Evolutionary conservation across 768 basidiomycete species (phyloP).

Genomic region (Naganishia friedmannii): DNA sequence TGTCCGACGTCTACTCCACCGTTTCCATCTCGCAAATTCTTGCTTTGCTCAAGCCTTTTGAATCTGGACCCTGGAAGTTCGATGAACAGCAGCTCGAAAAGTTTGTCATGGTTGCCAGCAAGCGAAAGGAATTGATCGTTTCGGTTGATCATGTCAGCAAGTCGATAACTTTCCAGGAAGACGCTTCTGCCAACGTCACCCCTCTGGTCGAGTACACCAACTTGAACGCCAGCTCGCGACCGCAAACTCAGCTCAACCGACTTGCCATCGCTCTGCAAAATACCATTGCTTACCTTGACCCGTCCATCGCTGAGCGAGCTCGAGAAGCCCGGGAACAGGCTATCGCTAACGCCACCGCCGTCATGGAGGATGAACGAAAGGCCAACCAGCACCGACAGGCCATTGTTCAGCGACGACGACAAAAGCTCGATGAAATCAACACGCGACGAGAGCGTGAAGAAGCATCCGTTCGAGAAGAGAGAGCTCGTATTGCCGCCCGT

Average conservation of each 20-base stretch:
- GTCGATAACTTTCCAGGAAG: constrained; percentile 68
- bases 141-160: constrained; percentile 84
- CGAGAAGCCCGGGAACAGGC: constrained; percentile 57
- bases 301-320: constrained; percentile 58
- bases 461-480: constrained; percentile 71
- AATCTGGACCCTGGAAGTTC: constrained; percentile 56
- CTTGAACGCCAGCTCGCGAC: constrained; percentile 50
- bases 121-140: constrained; percentile 78
- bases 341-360: constrained; percentile 56
- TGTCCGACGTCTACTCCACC: constrained; percentile 86
- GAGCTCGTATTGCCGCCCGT: constrained; percentile 61
- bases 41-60: constrained; percentile 68
- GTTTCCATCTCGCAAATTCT: constrained; percentile 76
- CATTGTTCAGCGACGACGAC: constrained; percentile 76
- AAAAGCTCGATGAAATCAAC: constrained; percentile 76
- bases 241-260: constrained; percentile 76
- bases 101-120: constrained; percentile 88
- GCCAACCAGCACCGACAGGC: constrained; percentile 66
- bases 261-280: constrained; percentile 72
- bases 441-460: constrained; percentile 87
- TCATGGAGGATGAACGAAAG: constrained; percentile 51
- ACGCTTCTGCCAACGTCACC: constrained; percentile 56
- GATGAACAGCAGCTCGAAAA: constrained; percentile 76
- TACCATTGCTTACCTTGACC: constrained; percentile 58
- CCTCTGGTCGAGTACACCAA: constrained; percentile 51